phyloP scores from a whole-genome alignment of 306 rosid genomes.

The Trichosanthes cucumerina region DNA sequence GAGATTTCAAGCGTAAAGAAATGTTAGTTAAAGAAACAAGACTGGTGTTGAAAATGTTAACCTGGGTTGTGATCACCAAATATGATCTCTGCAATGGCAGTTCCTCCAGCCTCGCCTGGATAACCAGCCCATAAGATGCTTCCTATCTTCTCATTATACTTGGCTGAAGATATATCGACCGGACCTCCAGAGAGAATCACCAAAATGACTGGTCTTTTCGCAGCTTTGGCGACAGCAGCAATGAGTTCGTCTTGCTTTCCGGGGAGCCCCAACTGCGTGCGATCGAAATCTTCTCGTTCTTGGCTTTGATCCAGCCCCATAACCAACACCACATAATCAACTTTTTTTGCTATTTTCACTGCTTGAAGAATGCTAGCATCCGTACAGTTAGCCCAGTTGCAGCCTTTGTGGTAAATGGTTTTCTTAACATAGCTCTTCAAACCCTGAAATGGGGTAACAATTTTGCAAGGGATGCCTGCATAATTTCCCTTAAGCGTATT shows the following conservation, averaged over 20 bases:
- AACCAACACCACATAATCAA: constrained; percentile 63
- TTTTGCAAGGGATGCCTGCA: constrained; percentile 72
- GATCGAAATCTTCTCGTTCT: constrained; percentile 67
- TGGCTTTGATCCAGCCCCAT: constrained; percentile 79
- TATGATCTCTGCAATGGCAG: constrained; percentile 67
- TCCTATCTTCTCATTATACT: constrained; percentile 47
- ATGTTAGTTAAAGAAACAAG: neutral
- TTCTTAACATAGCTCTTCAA: constrained; percentile 40
- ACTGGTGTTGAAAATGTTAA: neutral
- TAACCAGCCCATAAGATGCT: constrained; percentile 97
- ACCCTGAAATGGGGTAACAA: constrained; percentile 43
- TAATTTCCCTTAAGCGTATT: constrained; percentile 67
- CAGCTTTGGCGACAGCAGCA: constrained; percentile 48
- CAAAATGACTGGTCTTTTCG: constrained; percentile 57
- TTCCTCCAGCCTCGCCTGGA: constrained; percentile 79
- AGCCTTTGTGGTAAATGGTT: constrained; percentile 48
- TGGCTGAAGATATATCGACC: constrained; percentile 62
- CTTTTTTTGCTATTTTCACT: constrained; percentile 37
- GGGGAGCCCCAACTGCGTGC: constrained; percentile 49
- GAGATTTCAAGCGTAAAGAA: neutral
- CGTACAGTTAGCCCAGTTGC: constrained; percentile 45
- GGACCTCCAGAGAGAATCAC: constrained; percentile 89
- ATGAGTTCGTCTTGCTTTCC: constrained; percentile 69
- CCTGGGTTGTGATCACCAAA: constrained; percentile 96
- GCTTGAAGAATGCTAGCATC: constrained; percentile 43